Evolutionary conservation across 1,284 basidiomycete species (phyloP).

Genomic region (Trichosporon faecale): DNA sequence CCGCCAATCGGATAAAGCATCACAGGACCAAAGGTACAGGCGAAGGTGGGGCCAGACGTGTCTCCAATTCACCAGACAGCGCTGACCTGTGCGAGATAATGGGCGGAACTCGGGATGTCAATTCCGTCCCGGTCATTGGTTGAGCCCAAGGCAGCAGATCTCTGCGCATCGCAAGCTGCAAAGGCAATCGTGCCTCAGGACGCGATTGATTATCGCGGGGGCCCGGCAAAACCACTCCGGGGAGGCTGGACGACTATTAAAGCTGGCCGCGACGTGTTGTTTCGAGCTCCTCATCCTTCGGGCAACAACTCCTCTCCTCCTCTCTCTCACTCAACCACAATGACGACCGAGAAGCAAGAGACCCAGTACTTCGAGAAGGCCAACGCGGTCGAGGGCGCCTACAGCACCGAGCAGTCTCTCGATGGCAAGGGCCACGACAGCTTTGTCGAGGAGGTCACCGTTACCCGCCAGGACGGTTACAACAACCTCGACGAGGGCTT

Average conservation of each 20-base stretch:
- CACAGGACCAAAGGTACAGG: background rate
- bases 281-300: background rate
- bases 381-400: background rate
- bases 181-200: background rate
- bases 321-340: background rate
- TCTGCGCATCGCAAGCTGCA: background rate
- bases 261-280: background rate
- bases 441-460: background rate
- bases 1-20: constrained; percentile 9
- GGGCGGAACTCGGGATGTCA: background rate
- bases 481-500: constrained; percentile 24
- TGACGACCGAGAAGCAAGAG: constrained; percentile 3
- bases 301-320: background rate
- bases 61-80: background rate
- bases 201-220: background rate
- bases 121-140: background rate
- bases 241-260: background rate
- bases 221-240: background rate
- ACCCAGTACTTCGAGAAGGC: constrained; percentile 6
- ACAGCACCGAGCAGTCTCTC: background rate
- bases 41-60: background rate
- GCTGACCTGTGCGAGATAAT: background rate
- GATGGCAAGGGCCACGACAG: constrained; percentile 8
- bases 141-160: background rate
- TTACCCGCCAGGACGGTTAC: background rate